These are phyloP conservation scores for Chalaropsis thielavioides DNA, from an alignment of 2,329 filamentous ascomycete genomes.

Conservation along the genomic window DNA sequence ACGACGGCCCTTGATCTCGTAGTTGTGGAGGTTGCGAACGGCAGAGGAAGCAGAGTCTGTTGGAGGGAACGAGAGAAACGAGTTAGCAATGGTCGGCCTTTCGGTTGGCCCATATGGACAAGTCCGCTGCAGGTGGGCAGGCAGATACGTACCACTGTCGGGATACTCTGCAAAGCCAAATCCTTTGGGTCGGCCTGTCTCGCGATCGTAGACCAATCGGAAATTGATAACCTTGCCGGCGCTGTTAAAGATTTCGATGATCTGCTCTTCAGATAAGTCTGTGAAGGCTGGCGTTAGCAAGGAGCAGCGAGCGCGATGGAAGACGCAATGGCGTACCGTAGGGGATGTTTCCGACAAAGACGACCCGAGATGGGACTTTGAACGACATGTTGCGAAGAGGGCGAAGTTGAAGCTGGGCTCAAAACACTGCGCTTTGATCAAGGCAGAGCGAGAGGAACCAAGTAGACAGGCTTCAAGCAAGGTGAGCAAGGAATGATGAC, in stretches of 20 bases:
- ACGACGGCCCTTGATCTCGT: slow-evolving; percentile 89
- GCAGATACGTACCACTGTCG: slow-evolving; percentile 52
- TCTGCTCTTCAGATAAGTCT: slow-evolving; percentile 94
- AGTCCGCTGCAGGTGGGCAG: neutral
- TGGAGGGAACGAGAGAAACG: slow-evolving; percentile 6
- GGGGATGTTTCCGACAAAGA: slow-evolving; percentile 78
- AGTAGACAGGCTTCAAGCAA: neutral
- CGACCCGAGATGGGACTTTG: slow-evolving; percentile 62
- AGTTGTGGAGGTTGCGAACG: slow-evolving; percentile 87
- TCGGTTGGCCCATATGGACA: no score
- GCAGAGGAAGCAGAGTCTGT: slow-evolving; percentile 73
- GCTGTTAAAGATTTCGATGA: slow-evolving; percentile 81
- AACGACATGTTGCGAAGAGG: slow-evolving; percentile 43
- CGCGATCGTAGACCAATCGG: slow-evolving; percentile 84
- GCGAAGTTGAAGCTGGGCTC: neutral
- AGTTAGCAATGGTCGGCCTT: neutral
- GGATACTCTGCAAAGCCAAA: slow-evolving; percentile 96
- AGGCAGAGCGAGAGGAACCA: neutral
- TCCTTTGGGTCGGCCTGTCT: slow-evolving; percentile 86
- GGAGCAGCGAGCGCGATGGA: neutral
- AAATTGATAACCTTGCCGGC: slow-evolving; percentile 82
- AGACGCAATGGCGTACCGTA: slow-evolving; percentile 41
- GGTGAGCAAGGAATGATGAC: neutral
- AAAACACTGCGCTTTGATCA: slow-evolving; percentile 19
- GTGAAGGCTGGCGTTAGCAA: slow-evolving; percentile 12